Base-by-base conservation (phyloP, 768 basidiomycete genomes). In the Boletus huronensis region DNA sequence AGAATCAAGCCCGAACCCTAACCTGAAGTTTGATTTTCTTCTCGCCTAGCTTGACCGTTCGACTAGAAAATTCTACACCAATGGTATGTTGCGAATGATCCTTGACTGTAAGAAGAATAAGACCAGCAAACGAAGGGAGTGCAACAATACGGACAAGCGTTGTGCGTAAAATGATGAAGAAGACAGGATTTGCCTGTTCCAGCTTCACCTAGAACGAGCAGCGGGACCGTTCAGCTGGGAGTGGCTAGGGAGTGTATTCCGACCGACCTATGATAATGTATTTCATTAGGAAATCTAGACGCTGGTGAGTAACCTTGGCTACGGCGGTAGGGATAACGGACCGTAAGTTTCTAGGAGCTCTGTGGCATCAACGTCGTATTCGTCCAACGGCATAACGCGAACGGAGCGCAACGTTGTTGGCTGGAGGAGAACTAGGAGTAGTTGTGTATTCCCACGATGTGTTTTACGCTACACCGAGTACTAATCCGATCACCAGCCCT, bases 141-240 rank as follows among this genome's bases (percentile, higher is more conserved):
- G 28, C 4, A 51, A 31, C 16, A n/a, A 48, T 49, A 81, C 93
- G 61, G 63, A 97, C 96, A 98, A 55, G 87, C 82, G 70, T 96
- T 95, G 73, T 96, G 92, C 56, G 93, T 92, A 71, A 98, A 98
- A 60, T 97, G 93, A 71, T 98, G 93, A 48, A 99, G 77, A 50
- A 98, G 77, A 72, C 97, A 98, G 21, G 94, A 95, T 80, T 99
- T 99, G 36, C 97, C 97, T 5, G 93, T 90, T 58, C 94, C 96
- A 21, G 96, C 90, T 76, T 98, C 95, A 59, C 95, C 95, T 98
- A 57, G 25, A 60, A 56, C 8, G 32, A 19, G 32, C 16, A 23
- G 48, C 34, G 31, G 54, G 51, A 21, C 25, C 10, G 50, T 47
- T 52, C 43, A 54, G 52, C 31, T 48, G 31, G 35, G 60, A 48